Percentiles rank a stretch among this genome's conserved stretches.
These are phyloP conservation scores for Trichocladium uniseriatum DNA, from an alignment of 495 filamentous ascomycete species.

Conservation along the genomic window DNA sequence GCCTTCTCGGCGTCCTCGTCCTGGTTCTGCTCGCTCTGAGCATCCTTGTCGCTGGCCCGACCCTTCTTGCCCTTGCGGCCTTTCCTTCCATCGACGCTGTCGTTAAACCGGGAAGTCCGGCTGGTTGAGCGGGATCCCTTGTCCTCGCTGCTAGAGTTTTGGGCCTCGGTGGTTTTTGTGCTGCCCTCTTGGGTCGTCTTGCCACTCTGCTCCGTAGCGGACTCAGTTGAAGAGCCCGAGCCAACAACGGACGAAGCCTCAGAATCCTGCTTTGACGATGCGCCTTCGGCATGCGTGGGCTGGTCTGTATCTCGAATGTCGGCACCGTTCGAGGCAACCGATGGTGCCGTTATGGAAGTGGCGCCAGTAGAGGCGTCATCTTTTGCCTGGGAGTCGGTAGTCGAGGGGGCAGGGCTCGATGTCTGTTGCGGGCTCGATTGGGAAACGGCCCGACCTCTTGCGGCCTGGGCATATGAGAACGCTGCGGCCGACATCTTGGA, in stretches of 20 bases:
- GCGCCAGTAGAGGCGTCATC: slow-evolving; percentile 46
- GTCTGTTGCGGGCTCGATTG: slow-evolving; percentile 52
- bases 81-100: slow-evolving; percentile 35
- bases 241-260: slow-evolving; percentile 16
- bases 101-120: slow-evolving; percentile 31
- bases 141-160: slow-evolving; percentile 11
- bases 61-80: slow-evolving; percentile 40
- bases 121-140: slow-evolving; percentile 24
- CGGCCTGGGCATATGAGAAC: slow-evolving; percentile 95
- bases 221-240: slow-evolving; percentile 18
- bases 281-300: slow-evolving; percentile 14
- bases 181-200: slow-evolving; percentile 18
- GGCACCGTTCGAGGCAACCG: slow-evolving; percentile 53
- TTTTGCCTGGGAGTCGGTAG: slow-evolving; percentile 49
- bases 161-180: slow-evolving; percentile 8
- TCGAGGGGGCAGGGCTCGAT: slow-evolving; percentile 56
- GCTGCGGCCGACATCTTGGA: slow-evolving; percentile 31
- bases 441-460: slow-evolving; percentile 56
- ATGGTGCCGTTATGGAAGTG: slow-evolving; percentile 44
- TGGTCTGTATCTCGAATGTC: slow-evolving; percentile 30
- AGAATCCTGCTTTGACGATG: slow-evolving; percentile 16
- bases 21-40: slow-evolving; percentile 34
- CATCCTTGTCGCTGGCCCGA: slow-evolving; percentile 36
- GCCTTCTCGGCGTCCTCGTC: slow-evolving; percentile 36
- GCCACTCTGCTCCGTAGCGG: slow-evolving; percentile 20